phyloP scores from a whole-genome alignment of 192 early-diverging fungal genomes.

The Coemansia sp. region DNA sequence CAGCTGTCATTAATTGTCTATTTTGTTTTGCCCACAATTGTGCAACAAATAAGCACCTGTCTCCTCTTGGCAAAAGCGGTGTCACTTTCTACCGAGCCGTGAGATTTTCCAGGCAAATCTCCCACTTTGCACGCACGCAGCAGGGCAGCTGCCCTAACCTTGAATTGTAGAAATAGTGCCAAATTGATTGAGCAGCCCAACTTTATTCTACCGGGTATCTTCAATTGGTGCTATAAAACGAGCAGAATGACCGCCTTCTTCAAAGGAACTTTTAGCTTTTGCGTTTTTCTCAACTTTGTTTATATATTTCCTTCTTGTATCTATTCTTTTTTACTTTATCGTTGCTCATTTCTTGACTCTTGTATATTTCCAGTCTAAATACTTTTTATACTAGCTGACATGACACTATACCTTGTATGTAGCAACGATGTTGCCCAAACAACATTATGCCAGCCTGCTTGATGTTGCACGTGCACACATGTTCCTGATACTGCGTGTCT shows the following conservation, averaged over 20 bases:
- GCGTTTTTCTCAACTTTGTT: neutral
- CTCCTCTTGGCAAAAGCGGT: neutral
- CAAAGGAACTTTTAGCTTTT: neutral
- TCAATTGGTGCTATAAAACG: conserved; percentile 10
- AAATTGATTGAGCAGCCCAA: neutral
- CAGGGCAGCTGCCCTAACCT: neutral
- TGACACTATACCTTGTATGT: too few relatives aligned
- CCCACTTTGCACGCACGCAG: conserved; percentile 3
- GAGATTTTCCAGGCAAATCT: conserved; percentile 1
- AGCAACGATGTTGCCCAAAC: too few relatives aligned
- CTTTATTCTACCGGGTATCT: conserved; percentile 4
- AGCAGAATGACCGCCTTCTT: neutral
- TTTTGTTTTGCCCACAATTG: conserved; percentile 6
- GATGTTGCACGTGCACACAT: too few relatives aligned
- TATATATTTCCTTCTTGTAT: neutral
- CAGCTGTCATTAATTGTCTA: neutral
- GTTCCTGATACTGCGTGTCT: too few relatives aligned
- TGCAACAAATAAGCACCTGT: neutral
- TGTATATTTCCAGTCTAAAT: neutral
- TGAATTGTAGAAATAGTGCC: conserved; percentile 16
- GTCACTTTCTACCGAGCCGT: conserved; percentile 6
- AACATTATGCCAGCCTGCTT: too few relatives aligned
- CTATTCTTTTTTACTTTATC: neutral
- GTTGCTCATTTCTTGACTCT: neutral
- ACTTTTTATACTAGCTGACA: neutral